Evolutionary conservation across 129 eudicot species (phyloP), one percentile per base, ranked within the genome.

Genomic region (Dittrichia graveolens): DNA sequence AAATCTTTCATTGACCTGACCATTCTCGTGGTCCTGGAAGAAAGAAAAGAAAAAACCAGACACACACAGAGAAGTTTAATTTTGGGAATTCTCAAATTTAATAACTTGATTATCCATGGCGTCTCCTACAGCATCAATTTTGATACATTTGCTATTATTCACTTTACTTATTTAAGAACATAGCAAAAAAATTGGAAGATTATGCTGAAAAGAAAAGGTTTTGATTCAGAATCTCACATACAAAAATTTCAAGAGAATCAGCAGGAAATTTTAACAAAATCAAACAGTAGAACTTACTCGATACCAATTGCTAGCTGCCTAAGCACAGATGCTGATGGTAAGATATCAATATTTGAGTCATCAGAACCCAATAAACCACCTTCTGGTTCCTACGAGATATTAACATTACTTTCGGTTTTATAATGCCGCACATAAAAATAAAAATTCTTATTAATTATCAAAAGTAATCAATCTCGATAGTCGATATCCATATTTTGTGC

Each of bases 231-330:
- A 62, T 37, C 68, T n/a, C 39, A 43, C 18, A 55, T 43, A 65
- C 69, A 46, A 15, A 48, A 44, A 49, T 41, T 31, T 48, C 65
- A 74, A 9, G 6, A 41, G 59, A 59, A 49, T 38, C 71, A 65
- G 38, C 65, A 56, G 56, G 46, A 77, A 68, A 48, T 0, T 56
- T 34, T 16, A n/a, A 42, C 47, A 45, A 76, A 45, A 69, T 15
- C 69, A 38, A 38, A 68, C 8, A 49, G 18, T 4, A 14, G 5
- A 65, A 83, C 96, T 89, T 93, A 93, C 98, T 93, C 98, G 69
- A 87, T 71, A 67, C 91, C 95, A 37, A 89, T 77, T 12, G 89
- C 91, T 81, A 93, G 69, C 74, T 90, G 98, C 75, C 86, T 90
- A 61, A 90, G 68, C 59, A 81, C 77, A 55, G 87, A 71, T 19